Percentiles rank a stretch among this genome's conserved stretches.
These are phyloP conservation scores for Euphrasia confusa DNA, from an alignment of 257 asterid genomes.

Conservation along the genomic window DNA sequence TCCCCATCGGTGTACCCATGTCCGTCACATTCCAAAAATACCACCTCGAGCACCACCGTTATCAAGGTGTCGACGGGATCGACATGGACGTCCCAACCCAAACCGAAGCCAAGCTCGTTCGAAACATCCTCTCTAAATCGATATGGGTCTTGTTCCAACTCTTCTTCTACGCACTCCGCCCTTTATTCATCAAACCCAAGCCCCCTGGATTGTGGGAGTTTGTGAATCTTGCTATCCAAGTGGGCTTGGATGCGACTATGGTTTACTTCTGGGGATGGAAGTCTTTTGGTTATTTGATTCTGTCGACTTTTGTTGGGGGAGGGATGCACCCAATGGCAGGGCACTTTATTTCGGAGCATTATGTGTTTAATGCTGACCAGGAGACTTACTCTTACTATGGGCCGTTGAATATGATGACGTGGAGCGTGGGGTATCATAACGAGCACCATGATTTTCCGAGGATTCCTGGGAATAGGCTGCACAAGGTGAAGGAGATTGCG, in stretches of 20 bases:
- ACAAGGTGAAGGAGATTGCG: constrained; percentile 91
- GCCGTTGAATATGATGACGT: constrained; percentile 77
- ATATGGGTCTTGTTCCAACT: constrained; percentile 82
- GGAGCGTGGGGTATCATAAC: constrained; percentile 92
- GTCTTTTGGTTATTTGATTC: constrained; percentile 64
- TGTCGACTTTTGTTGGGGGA: constrained; percentile 89
- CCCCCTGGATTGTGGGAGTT: constrained; percentile 96
- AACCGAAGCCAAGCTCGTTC: constrained; percentile 56
- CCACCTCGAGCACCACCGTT: constrained; percentile 95
- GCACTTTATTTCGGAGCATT: constrained; percentile 89
- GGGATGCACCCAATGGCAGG: constrained; percentile 99
- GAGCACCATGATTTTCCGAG: constrained; percentile 99
- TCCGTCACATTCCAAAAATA: constrained; percentile 95
- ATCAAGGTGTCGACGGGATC: constrained; percentile 90
- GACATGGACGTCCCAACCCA: constrained; percentile 87
- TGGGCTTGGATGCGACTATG: constrained; percentile 57
- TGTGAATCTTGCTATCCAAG: constrained; percentile 52
- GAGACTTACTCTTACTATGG: constrained; percentile 92
- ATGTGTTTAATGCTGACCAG: constrained; percentile 65
- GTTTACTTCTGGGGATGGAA: constrained; percentile 82
- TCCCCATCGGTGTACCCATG: constrained; percentile 94
- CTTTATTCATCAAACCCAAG: constrained; percentile 83
- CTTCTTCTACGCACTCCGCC: constrained; percentile 88
- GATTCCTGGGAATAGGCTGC: constrained; percentile 79
- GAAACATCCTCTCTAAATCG: constrained; percentile 48